Evolutionary conservation across 352 stramenopile species (phyloP).

Genomic region (Nothophytophthora sp.): DNA sequence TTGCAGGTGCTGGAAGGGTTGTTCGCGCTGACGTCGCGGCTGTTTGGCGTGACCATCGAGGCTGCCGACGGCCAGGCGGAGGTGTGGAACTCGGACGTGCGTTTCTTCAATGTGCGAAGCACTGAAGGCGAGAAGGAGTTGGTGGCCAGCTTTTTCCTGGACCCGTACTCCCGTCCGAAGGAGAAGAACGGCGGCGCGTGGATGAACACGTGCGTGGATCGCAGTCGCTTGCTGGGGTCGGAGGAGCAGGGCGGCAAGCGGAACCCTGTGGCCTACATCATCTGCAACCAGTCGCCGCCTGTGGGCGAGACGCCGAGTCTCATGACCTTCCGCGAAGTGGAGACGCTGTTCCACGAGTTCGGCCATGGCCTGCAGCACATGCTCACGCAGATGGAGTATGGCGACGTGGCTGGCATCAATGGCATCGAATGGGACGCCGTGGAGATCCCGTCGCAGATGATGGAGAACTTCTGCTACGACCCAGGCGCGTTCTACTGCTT

Average conservation of each 20-base stretch:
- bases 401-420: slow-evolving; percentile 97
- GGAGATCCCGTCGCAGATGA: slow-evolving; percentile 98
- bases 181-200: slow-evolving; percentile 98
- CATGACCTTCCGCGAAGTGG: slow-evolving; percentile 98
- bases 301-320: slow-evolving; percentile 93
- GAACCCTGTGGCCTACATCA: slow-evolving; percentile 97
- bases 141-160: slow-evolving; percentile 97
- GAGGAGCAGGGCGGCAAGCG: slow-evolving; percentile 54
- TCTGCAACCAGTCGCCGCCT: slow-evolving; percentile 97
- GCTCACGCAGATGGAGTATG: slow-evolving; percentile 95
- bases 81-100: slow-evolving; percentile 95
- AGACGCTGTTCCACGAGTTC: slow-evolving; percentile 97
- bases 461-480: slow-evolving; percentile 99
- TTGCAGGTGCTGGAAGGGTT: slow-evolving; percentile 90
- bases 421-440: slow-evolving; percentile 99
- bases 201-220: slow-evolving; percentile 98
- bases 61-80: slow-evolving; percentile 63
- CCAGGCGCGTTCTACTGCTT: slow-evolving; percentile 31
- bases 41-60: slow-evolving; percentile 96
- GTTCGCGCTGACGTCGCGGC: slow-evolving; percentile 92
- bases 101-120: slow-evolving; percentile 94
- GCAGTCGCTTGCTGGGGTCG: slow-evolving; percentile 83
- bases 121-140: slow-evolving; percentile 69
- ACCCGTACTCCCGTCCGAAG: slow-evolving; percentile 96
- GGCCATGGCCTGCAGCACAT: slow-evolving; percentile 99